Conservation (phyloP, 768 basidiomycete genomes). For the Leccinum arenicola region DNA sequence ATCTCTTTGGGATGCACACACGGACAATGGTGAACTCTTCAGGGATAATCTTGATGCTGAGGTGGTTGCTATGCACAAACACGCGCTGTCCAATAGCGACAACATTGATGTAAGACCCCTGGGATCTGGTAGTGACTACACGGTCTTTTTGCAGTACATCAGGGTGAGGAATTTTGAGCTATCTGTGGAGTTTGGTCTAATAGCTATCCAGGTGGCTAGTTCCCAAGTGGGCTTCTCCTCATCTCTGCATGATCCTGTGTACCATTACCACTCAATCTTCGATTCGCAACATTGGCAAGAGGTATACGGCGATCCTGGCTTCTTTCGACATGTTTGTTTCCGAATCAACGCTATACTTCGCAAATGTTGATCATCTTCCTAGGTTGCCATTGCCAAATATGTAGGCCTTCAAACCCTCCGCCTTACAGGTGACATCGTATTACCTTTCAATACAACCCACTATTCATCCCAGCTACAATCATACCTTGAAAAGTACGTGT, state of each 20-base stretch:
- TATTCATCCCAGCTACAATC: slow-evolving; percentile 64
- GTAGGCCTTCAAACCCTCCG: slow-evolving; percentile 64
- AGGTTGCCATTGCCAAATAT: slow-evolving; percentile 68
- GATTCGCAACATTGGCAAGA: slow-evolving; percentile 75
- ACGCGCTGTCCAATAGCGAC: slow-evolving; percentile 25
- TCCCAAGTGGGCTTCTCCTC: slow-evolving; percentile 29
- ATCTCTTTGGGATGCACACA: slow-evolving; percentile 76
- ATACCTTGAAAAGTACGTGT: slow-evolving; percentile 57
- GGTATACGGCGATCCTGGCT: slow-evolving; percentile 72
- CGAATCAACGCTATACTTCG: not conserved
- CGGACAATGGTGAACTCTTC: slow-evolving; percentile 47
- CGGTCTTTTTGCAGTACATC: slow-evolving; percentile 83
- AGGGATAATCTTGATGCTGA: slow-evolving; percentile 33
- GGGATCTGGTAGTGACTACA: slow-evolving; percentile 91
- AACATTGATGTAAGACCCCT: slow-evolving; percentile 51
- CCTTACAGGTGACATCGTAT: slow-evolving; percentile 56
- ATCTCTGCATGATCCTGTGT: slow-evolving; percentile 54
- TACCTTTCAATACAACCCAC: slow-evolving; percentile 77
- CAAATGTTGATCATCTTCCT: slow-evolving; percentile 1
- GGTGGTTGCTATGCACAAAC: slow-evolving; percentile 26
- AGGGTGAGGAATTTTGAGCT: slow-evolving; percentile 43
- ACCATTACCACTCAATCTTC: slow-evolving; percentile 78
- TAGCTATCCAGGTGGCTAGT: slow-evolving; percentile 31
- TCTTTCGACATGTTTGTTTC: slow-evolving; percentile 61
- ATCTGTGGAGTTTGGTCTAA: slow-evolving; percentile 2